Evolutionary conservation across 345 rosid genomes (phyloP).

Genomic region (Lepidium africanum): DNA sequence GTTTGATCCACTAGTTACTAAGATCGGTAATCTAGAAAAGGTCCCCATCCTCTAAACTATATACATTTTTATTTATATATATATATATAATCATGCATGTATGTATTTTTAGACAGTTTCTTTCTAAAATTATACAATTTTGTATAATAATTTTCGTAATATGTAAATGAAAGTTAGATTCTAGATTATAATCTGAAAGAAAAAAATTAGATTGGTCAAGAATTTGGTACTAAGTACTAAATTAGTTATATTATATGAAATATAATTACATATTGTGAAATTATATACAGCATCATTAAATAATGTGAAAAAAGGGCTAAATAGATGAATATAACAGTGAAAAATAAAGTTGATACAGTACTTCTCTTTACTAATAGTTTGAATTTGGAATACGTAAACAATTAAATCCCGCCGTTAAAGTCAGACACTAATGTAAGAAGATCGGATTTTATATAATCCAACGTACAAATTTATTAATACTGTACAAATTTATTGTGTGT

Average conservation of each 20-base stretch:
- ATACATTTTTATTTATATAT: too few relatives aligned
- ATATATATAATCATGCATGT: too few relatives aligned
- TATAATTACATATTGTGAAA: too few relatives aligned
- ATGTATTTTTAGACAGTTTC: too few relatives aligned
- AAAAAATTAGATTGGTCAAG: too few relatives aligned
- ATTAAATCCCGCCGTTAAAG: slow-evolving; percentile 20
- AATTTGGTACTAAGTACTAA: too few relatives aligned
- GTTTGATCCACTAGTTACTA: slow-evolving; percentile 9
- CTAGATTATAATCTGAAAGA: too few relatives aligned
- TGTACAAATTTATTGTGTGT: slow-evolving; percentile 16
- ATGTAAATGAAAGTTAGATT: too few relatives aligned
- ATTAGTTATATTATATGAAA: too few relatives aligned
- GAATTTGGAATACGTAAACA: slow-evolving; percentile 1
- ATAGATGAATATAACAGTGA: slow-evolving; percentile 18
- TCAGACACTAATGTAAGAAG: slow-evolving; percentile 20
- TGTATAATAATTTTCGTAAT: too few relatives aligned
- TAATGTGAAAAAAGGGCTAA: neutral
- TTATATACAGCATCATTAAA: too few relatives aligned
- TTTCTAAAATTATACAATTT: too few relatives aligned
- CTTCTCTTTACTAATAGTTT: neutral
- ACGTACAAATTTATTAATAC: neutral
- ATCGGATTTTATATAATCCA: neutral
- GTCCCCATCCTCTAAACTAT: slow-evolving; percentile 1
- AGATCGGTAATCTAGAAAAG: slow-evolving; percentile 21
- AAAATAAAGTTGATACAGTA: slow-evolving; percentile 8